A percentile compares a stretch with the other conserved stretches of the same genome.
Conservation (phyloP, 768 basidiomycete species). For the Boletus edulis region DNA sequence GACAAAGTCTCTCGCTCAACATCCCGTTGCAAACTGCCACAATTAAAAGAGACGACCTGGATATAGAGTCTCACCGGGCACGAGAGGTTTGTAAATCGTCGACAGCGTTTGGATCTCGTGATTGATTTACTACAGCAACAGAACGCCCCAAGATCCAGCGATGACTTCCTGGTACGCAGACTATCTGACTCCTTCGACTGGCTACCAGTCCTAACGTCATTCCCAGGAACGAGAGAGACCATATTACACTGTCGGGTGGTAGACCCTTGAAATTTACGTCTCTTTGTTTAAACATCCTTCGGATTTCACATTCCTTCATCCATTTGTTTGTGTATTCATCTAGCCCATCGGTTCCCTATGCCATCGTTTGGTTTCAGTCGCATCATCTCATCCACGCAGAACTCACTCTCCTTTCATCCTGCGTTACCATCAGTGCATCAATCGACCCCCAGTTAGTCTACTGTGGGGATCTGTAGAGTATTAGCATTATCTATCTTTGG, state of each 20-base stretch:
- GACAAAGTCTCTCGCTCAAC: neutral
- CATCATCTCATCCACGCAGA: neutral
- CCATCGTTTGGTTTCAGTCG: conserved; percentile 1
- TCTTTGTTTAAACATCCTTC: neutral
- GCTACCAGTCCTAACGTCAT: neutral
- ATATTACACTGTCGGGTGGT: conserved; percentile 12
- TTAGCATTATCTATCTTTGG: neutral
- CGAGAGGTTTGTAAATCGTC: conserved; percentile 9
- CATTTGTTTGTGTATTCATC: neutral
- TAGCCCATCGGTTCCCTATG: neutral
- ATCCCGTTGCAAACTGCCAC: conserved; percentile 3
- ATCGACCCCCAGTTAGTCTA: neutral
- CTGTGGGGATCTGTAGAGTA: conserved; percentile 3
- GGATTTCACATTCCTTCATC: neutral
- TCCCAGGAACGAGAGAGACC: conserved; percentile 1
- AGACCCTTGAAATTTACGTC: neutral
- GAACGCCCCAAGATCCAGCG: neutral
- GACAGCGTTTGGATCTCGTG: neutral
- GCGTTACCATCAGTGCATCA: neutral
- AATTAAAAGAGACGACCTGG: neutral
- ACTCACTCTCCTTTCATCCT: neutral
- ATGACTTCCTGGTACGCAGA: conserved; percentile 7
- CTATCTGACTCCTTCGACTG: neutral
- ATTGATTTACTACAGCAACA: conserved; percentile 1
- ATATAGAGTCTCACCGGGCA: neutral